A percentile compares a stretch with the other conserved stretches of the same genome.
Conservation (phyloP, 192 early-diverging fungal genomes). For the Coemansia sp. region DNA sequence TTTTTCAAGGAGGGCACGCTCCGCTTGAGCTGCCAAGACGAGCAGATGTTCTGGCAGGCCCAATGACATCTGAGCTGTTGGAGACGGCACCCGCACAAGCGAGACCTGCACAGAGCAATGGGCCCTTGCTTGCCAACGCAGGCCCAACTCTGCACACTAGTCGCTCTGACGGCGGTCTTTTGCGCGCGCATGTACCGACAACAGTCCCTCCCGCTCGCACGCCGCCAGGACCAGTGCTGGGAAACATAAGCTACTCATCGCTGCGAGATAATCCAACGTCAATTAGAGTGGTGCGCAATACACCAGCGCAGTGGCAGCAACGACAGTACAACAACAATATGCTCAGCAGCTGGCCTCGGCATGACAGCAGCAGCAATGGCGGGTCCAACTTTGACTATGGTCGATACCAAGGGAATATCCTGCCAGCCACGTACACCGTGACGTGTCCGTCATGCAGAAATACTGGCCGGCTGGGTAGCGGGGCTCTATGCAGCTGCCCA, state of each 20-base stretch:
- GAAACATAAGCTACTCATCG: conserved; percentile 13
- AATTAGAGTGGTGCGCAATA: conserved; percentile 1
- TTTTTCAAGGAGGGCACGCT: conserved; percentile 1
- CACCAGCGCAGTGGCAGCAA: neutral
- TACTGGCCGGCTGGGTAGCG: conserved; percentile 16
- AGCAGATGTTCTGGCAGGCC: conserved; percentile 16
- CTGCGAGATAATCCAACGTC: conserved; percentile 15
- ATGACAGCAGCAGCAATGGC: neutral
- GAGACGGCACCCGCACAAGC: conserved; percentile 10
- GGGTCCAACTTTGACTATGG: no score
- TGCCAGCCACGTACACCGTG: neutral
- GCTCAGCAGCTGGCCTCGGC: conserved; percentile 10
- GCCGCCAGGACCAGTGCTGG: neutral
- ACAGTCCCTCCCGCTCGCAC: neutral
- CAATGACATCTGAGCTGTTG: conserved; percentile 31
- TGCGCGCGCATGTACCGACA: neutral
- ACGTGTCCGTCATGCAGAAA: conserved; percentile 25
- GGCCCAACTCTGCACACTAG: neutral
- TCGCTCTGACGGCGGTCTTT: neutral
- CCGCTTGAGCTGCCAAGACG: conserved; percentile 17
- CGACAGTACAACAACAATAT: conserved; percentile 2
- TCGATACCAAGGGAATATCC: neutral
- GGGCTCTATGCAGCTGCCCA: conserved; percentile 23
- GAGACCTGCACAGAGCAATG: neutral
- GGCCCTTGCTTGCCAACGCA: neutral